Evolutionary conservation across 2,329 filamentous ascomycete species (phyloP), one percentile per base, ranked within the genome.

Genomic region (Talaromyces sp.): DNA sequence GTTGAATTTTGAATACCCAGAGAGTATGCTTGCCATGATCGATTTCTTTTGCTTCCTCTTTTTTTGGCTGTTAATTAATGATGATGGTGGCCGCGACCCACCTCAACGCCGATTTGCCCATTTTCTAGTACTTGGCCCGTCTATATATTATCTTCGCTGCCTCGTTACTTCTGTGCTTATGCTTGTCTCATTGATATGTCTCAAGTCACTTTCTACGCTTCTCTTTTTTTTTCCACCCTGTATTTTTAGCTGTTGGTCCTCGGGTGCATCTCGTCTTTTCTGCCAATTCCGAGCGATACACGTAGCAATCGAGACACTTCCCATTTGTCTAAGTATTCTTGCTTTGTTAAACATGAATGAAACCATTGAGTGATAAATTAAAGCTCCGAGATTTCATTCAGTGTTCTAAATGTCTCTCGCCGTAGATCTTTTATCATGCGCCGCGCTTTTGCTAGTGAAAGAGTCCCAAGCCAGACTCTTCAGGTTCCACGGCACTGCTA

Each of bases 191-290:
- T n/a, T n/a, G 42, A 40, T 16, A 13, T 29, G 17, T 33, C n/a
- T n/a, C 20, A 14, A n/a, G 32, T 39, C 39, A 9, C 9, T 14
- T 50, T 51, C 20, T 48, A 35, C 20, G 35, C 27, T 36, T 50
- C 14, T 35, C 44, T 46, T 40, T 49, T 36, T 39, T 13, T 51
- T 44, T 32, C 13, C 19, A 14, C 9, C 37, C 16, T 60, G 57
- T 60, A 60, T 60, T 57, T 27, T 52, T 57, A 57, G 29, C 46
- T 40, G 19, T 47, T 57, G 43, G 22, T 29, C 47, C 22, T 35
- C 30, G 30, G n/a, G 49, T 51, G 47, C 47, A 44, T 51, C 22
- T 43, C 27, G 41, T 27, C 41, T 36, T 47, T 35, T 49, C 29
- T 49, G 13, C 16, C 42, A 22, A 29, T 51, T 36, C 45, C 19